These are phyloP conservation scores for Penicillium capsulatum DNA, from an alignment of 2,329 filamentous ascomycete genomes.

Conservation along the genomic window DNA sequence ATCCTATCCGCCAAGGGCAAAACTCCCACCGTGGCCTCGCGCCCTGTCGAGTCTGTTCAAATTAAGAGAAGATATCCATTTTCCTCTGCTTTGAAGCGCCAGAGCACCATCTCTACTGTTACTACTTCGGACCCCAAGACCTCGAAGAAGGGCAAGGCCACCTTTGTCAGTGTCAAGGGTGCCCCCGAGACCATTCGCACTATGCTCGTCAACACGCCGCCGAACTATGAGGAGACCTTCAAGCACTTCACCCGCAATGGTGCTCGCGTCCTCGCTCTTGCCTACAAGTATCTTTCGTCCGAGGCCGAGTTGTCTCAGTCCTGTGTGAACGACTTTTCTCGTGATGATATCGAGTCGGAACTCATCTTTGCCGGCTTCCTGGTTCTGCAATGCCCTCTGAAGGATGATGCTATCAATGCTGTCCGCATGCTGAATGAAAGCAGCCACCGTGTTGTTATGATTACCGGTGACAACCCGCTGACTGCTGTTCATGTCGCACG, in stretches of 20 bases:
- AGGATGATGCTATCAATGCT: conserved; percentile 90
- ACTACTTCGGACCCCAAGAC: conserved; percentile 66
- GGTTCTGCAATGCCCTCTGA: conserved; percentile 89
- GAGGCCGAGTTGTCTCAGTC: conserved; percentile 77
- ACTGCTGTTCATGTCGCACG: conserved; percentile 94
- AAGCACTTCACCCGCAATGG: conserved; percentile 97
- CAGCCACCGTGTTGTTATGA: conserved; percentile 98
- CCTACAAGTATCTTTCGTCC: conserved; percentile 82
- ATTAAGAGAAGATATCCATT: conserved; percentile 98
- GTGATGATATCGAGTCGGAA: conserved; percentile 82
- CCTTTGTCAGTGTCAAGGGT: conserved; percentile 93
- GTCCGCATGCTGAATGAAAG: conserved; percentile 98
- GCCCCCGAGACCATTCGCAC: conserved; percentile 95
- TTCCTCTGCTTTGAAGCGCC: conserved; percentile 90
- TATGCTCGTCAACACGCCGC: conserved; percentile 78
- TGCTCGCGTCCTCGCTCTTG: conserved; percentile 86
- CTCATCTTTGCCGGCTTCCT: conserved; percentile 91
- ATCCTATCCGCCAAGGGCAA: conserved; percentile 64
- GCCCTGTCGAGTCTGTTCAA: conserved; percentile 68
- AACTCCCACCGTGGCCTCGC: conserved; percentile 41
- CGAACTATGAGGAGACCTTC: conserved; percentile 94
- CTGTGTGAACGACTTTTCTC: conserved; percentile 89
- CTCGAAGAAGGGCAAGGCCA: conserved; percentile 72
- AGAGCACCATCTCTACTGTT: conserved; percentile 88
- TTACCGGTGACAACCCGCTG: conserved; percentile 95